Percentiles rank a stretch among this genome's conserved stretches.
phyloP scores from a whole-genome alignment of 2,329 filamentous ascomycete genomes.

The Phaeoacremonium minimum region DNA sequence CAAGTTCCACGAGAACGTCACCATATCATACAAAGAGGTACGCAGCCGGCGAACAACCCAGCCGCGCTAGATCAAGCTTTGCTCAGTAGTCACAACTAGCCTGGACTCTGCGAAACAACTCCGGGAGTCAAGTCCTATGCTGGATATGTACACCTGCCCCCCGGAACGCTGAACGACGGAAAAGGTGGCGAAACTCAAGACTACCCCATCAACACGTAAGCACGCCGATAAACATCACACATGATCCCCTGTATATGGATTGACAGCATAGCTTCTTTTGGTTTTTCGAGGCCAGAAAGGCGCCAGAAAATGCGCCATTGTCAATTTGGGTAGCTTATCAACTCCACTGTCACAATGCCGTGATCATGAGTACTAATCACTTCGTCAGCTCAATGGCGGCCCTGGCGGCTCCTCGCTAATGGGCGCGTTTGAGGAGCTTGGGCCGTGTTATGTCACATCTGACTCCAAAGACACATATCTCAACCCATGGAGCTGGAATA shows the following conservation, averaged over 20 bases:
- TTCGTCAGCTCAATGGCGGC: conserved; percentile 58
- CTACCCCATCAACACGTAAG: conserved; percentile 5
- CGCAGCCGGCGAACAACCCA: neutral
- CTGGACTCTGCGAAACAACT: conserved; percentile 6
- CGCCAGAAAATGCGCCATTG: conserved; percentile 10
- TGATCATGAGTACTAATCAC: no score
- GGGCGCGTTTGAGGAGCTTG: conserved; percentile 48
- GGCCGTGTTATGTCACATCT: conserved; percentile 43
- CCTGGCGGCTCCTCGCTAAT: conserved; percentile 53
- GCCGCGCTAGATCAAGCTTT: neutral
- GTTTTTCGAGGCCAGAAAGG: conserved; percentile 7
- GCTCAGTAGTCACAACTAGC: neutral
- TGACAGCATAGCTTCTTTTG: conserved; percentile 7
- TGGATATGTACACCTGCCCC: conserved; percentile 18
- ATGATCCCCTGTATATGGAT: no score
- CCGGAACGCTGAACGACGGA: conserved; percentile 26
- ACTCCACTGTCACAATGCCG: no score
- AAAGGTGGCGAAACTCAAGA: conserved; percentile 6
- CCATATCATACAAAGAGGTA: conserved; percentile 7
- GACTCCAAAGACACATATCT: conserved; percentile 42
- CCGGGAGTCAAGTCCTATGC: conserved; percentile 6
- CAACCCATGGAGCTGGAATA: conserved; percentile 59
- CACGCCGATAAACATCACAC: no score
- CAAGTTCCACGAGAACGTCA: conserved; percentile 24
- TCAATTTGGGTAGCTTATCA: no score